phyloP scores from a whole-genome alignment of 345 rosid genomes.

The Geranium brycei region DNA sequence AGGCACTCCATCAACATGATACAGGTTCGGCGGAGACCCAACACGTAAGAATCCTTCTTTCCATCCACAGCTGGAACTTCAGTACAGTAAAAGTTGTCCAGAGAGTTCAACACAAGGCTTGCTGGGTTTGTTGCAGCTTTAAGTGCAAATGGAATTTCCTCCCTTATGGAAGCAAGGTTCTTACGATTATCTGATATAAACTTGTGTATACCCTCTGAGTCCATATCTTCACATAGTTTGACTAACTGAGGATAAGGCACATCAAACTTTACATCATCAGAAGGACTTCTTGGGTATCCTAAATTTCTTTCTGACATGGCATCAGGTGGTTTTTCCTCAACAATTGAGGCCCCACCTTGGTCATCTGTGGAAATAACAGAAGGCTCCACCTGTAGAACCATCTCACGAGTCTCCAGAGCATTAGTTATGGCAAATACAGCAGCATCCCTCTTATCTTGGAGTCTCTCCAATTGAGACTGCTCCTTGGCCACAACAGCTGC shows the following conservation, averaged over 20 bases:
- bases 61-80: conserved; percentile 56
- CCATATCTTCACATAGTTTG: conserved; percentile 77
- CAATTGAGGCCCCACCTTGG: conserved; percentile 23
- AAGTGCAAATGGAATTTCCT: conserved; percentile 80
- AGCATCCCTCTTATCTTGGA: conserved; percentile 82
- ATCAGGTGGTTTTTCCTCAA: conserved; percentile 35
- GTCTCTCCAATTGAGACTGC: conserved; percentile 57
- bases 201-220: conserved; percentile 76
- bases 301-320: conserved; percentile 31
- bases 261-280: conserved; percentile 37
- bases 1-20: conserved; percentile 99
- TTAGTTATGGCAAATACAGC: conserved; percentile 52
- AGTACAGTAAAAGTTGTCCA: conserved; percentile 62
- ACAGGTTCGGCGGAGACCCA: conserved; percentile 93
- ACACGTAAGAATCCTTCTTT: conserved; percentile 71
- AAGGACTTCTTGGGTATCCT: conserved; percentile 37
- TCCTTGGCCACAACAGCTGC: conserved; percentile 85
- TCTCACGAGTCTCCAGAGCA: conserved; percentile 54
- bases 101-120: conserved; percentile 59
- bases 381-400: conserved; percentile 22
- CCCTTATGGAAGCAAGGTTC: conserved; percentile 75
- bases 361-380: conserved; percentile 21
- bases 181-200: conserved; percentile 96
- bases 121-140: conserved; percentile 76
- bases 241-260: conserved; percentile 58